A percentile compares a stretch with the other conserved stretches of the same genome.
Evolutionary conservation across 768 basidiomycete species (phyloP).

Genomic region (Termitomyces sp.): DNA sequence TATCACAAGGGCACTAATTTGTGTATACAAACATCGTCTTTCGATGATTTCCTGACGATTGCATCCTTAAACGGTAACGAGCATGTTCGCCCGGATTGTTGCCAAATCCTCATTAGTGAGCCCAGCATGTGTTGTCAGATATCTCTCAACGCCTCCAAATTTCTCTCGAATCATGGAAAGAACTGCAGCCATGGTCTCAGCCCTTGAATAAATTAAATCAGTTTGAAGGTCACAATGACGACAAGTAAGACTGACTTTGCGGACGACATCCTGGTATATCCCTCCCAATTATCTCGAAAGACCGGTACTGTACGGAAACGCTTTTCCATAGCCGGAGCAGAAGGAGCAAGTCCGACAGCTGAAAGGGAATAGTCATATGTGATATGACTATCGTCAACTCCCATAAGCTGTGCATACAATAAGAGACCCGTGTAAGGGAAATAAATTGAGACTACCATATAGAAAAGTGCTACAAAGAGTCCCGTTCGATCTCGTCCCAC

Average conservation of each 20-base stretch:
- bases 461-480: constrained; percentile 29
- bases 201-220: constrained; percentile 21
- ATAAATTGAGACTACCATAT: constrained; percentile 20
- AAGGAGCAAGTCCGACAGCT: constrained; percentile 30
- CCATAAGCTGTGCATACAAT: constrained; percentile 27
- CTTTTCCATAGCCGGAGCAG: constrained; percentile 21
- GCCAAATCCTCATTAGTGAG: constrained; percentile 27
- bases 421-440: background rate
- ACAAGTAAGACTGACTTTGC: constrained; percentile 23
- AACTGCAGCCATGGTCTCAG: constrained; percentile 28
- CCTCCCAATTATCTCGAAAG: constrained; percentile 29
- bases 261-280: constrained; percentile 27
- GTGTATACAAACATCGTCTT: background rate
- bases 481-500: constrained; percentile 44
- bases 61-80: background rate
- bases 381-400: constrained; percentile 34
- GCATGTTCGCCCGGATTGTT: constrained; percentile 1
- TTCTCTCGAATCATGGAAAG: constrained; percentile 27
- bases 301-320: constrained; percentile 23
- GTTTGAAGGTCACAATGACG: background rate
- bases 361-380: constrained; percentile 36
- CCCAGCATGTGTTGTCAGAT: constrained; percentile 23
- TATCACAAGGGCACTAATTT: background rate
- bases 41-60: background rate
- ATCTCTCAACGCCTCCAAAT: constrained; percentile 32